Conservation (phyloP, 176 grass and related monocot genomes). For the Zizania latifolia region DNA sequence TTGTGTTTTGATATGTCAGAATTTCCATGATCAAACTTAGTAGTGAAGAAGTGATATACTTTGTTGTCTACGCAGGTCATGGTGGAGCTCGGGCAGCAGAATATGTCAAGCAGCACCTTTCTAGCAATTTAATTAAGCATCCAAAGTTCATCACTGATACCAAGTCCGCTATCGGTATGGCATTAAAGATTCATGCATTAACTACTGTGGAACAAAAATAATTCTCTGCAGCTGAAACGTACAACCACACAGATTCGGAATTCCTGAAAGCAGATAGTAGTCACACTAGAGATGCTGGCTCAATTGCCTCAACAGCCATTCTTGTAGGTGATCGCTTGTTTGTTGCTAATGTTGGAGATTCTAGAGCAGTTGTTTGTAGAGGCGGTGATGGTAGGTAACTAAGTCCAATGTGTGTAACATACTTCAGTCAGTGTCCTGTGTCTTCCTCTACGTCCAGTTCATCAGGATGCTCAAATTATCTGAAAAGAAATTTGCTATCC, state of each 20-base stretch:
- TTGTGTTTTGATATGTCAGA: not conserved
- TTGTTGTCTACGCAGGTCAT: slow-evolving; percentile 50
- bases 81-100: slow-evolving; percentile 78
- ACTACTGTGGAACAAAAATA: not conserved
- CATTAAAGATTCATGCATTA: slow-evolving; percentile 14
- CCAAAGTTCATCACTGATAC: too few relatives aligned
- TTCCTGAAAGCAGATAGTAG: too few relatives aligned
- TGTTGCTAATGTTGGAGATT: too few relatives aligned
- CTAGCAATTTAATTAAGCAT: too few relatives aligned
- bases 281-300: too few relatives aligned
- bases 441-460: not conserved
- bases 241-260: slow-evolving; percentile 70
- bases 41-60: not conserved
- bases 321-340: too few relatives aligned
- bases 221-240: slow-evolving; percentile 61
- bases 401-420: not conserved
- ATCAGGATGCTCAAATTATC: not conserved
- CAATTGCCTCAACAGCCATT: too few relatives aligned
- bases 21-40: not conserved
- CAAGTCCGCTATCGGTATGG: too few relatives aligned
- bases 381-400: too few relatives aligned
- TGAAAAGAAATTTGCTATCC: not conserved
- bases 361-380: too few relatives aligned
- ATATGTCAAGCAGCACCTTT: slow-evolving; percentile 76
- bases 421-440: not conserved